Conservation (phyloP, 345 rosid species). For the Cardiospermum halicacabum region DNA sequence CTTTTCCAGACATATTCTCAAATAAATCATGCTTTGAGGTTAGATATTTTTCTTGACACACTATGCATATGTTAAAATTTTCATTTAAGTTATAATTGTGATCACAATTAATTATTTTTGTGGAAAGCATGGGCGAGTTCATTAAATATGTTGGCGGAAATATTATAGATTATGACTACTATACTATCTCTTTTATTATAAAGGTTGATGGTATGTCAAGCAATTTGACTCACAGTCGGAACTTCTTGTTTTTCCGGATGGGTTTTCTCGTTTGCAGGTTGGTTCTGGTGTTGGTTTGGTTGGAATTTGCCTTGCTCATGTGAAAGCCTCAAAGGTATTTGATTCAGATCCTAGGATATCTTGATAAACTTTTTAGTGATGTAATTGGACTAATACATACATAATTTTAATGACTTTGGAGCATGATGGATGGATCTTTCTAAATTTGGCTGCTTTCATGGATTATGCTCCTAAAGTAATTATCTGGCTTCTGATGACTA, state of each 20-base stretch:
- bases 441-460: constrained; percentile 57
- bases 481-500: constrained; percentile 76
- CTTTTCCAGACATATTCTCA: constrained; percentile 56
- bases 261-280: constrained; percentile 42
- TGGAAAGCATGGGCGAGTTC: background rate
- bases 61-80: too few species aligned
- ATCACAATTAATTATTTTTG: background rate
- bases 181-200: background rate
- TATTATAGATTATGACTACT: background rate
- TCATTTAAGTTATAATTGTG: background rate
- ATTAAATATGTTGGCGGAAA: background rate
- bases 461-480: constrained; percentile 65
- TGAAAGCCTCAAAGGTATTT: constrained; percentile 68
- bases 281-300: constrained; percentile 92
- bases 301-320: constrained; percentile 77
- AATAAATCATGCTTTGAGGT: constrained; percentile 80
- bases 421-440: constrained; percentile 54
- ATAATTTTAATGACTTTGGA: constrained; percentile 27
- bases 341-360: background rate
- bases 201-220: background rate
- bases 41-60: constrained; percentile 11
- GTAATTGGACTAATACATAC: background rate
- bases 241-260: background rate
- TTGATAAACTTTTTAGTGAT: background rate
- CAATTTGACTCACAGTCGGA: background rate